These are phyloP conservation scores for Fusarium metavorans DNA, from an alignment of 2,329 filamentous ascomycete species.

Conservation along the genomic window DNA sequence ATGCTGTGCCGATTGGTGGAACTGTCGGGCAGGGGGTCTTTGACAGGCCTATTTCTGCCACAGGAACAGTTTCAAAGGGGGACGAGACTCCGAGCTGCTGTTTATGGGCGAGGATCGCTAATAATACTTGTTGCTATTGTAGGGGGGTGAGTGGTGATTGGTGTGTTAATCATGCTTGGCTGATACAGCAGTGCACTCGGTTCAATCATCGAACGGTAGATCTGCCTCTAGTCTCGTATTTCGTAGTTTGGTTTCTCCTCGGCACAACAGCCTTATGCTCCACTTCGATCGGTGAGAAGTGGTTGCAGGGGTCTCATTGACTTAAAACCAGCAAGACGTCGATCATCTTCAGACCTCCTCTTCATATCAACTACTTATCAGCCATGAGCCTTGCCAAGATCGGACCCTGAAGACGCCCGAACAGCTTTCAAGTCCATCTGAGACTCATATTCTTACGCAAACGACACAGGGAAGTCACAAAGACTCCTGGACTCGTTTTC, in stretches of 20 bases:
- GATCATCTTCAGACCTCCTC: background rate
- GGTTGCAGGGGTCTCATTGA: background rate
- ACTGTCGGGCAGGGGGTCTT: background rate
- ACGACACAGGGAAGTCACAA: too few relatives aligned
- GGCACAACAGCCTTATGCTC: background rate
- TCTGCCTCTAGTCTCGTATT: background rate
- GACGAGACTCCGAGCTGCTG: conserved; percentile 1
- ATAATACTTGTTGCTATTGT: background rate
- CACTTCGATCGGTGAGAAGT: background rate
- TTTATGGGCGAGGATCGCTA: background rate
- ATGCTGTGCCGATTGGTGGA: conserved; percentile 7
- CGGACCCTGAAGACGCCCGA: background rate
- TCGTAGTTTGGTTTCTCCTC: background rate
- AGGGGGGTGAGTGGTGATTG: background rate
- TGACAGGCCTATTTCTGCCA: background rate
- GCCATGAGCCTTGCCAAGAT: background rate
- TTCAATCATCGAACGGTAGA: background rate
- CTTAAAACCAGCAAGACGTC: background rate
- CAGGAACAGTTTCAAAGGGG: background rate
- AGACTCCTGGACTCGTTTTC: too few relatives aligned
- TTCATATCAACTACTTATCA: background rate
- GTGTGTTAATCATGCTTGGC: background rate
- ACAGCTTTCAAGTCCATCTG: too few relatives aligned
- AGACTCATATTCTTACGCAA: background rate
- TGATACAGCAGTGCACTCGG: background rate